Base-by-base conservation (phyloP, 331 rosid species). In the Acacia concinna region DNA sequence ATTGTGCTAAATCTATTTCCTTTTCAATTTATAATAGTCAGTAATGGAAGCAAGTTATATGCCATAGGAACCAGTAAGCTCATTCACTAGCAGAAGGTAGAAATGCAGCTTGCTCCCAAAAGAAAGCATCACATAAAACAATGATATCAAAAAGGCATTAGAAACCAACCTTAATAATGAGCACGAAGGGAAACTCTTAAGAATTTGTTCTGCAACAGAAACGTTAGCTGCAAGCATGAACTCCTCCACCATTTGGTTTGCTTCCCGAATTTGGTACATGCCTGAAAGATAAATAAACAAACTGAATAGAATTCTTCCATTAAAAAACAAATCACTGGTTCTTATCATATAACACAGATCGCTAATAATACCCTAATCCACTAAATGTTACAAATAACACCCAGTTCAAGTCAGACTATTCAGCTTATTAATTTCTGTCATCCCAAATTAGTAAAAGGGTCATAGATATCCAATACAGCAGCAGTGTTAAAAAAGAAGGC, bases 181-280 rank as follows among this genome's bases (percentile, higher is more conserved):
- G 85, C 94, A 90, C n/a, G 73, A 34, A 20, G 99, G 88, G 64
- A 91, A 96, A 78, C 85, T 90, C 70, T 90, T 78, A 46, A 96
- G 98, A 78, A 96, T 93, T 80, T 93, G 91, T 81, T 89, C 88
- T 11, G 99, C 97, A 65, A 96, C 98, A 6, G 99, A 90, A 83
- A 96, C 91, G 80, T 96, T 93, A 73, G 99, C 99, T 47, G 99
- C 94, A 88, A 96, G 99, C 99, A 96, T 96, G 84, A 96, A 96
- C 91, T 96, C 99, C 92, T 96, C 99, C 71, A 96, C 98, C 99
- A 96, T 93, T 88, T 96, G 98, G 79, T 96, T 96, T 80, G 99
- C 97, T 88, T 96, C 99, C 77, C 97, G 89, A 77, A 96, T 96
- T 87, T 96, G 98, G 85, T 96, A 96, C 94, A 96, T 96, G 62